A percentile compares a stretch with the other conserved stretches of the same genome.
phyloP scores from a whole-genome alignment of 2,329 filamentous ascomycete species.

The Beauveria medogensis region DNA sequence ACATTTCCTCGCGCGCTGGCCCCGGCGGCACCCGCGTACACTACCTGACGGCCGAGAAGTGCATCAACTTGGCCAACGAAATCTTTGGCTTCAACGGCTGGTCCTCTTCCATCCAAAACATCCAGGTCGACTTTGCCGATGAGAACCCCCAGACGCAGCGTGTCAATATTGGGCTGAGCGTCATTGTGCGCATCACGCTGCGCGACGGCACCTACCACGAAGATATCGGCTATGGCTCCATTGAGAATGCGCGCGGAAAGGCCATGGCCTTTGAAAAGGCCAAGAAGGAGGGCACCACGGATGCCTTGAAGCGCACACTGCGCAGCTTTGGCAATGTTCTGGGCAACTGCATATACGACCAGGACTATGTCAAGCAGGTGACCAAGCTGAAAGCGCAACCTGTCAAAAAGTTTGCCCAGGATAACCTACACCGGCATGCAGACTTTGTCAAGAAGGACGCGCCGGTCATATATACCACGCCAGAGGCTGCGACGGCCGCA shows the following conservation, averaged over 20 bases:
- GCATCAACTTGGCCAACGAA: constrained; percentile 89
- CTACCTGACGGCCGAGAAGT: constrained; percentile 94
- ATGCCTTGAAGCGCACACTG: constrained; percentile 81
- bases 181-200: constrained; percentile 83
- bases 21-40: constrained; percentile 80
- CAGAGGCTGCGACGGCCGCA: not conserved
- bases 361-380: constrained; percentile 85
- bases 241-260: constrained; percentile 93
- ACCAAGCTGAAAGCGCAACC: constrained; percentile 77
- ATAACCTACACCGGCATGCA: constrained; percentile 72
- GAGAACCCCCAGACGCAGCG: constrained; percentile 71
- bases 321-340: constrained; percentile 92
- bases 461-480: not conserved
- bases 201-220: constrained; percentile 95
- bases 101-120: constrained; percentile 91
- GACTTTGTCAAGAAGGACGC: constrained; percentile 61
- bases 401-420: constrained; percentile 63
- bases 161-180: constrained; percentile 78
- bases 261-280: constrained; percentile 96
- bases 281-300: constrained; percentile 96
- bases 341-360: constrained; percentile 98
- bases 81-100: constrained; percentile 97
- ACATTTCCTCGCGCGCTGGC: constrained; percentile 79
- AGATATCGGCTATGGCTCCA: constrained; percentile 93
- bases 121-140: constrained; percentile 92